Conservation (phyloP, 179 eudicot genomes). For the Actinidia arguta region DNA sequence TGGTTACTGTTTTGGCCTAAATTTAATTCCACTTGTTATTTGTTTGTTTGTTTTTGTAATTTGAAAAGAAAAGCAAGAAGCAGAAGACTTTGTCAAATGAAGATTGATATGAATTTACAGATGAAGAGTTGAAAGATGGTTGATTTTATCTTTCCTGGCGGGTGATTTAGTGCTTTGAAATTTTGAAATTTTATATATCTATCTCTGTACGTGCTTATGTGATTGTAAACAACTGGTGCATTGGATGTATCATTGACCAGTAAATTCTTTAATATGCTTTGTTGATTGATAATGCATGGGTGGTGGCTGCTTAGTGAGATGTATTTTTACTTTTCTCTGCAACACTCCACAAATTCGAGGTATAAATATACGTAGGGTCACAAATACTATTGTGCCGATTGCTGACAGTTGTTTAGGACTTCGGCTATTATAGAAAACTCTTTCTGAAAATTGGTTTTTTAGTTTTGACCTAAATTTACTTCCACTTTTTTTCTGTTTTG, state of each 20-base stretch:
- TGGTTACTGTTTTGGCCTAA: background rate
- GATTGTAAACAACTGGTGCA: no score
- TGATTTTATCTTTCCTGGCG: background rate
- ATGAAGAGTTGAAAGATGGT: background rate
- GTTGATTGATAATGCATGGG: background rate
- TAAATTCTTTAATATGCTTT: background rate
- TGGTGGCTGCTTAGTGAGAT: background rate
- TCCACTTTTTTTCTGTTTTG: background rate
- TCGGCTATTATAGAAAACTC: background rate
- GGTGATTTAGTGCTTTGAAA: background rate
- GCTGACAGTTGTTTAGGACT: background rate
- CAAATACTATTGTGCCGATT: background rate
- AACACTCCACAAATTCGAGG: no score
- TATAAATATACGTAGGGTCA: no score
- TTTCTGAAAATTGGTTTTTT: background rate
- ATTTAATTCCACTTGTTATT: background rate
- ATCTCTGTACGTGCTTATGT: no score
- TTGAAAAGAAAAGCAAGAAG: background rate
- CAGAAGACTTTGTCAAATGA: background rate
- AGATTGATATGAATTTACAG: background rate
- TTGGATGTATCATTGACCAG: background rate
- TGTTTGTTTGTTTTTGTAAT: background rate
- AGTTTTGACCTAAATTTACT: background rate
- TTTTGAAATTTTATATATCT: background rate
- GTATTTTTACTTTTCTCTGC: no score